phyloP scores from a whole-genome alignment of 2,329 filamentous ascomycete species.

The Bertia moriformis region DNA sequence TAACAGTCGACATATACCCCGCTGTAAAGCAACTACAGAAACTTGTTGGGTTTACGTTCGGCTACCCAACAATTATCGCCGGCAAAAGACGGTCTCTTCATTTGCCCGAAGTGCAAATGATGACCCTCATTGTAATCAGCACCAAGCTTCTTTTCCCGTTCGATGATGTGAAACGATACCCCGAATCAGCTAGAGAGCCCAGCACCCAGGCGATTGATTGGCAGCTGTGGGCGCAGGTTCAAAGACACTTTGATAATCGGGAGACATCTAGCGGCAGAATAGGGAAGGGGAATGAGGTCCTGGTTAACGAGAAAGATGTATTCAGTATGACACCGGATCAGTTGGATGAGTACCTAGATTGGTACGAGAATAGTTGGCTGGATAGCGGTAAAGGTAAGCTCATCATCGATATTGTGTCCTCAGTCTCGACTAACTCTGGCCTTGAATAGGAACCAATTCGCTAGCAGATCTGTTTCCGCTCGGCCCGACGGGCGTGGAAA shows the following conservation, averaged over 20 bases:
- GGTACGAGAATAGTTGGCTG: neutral
- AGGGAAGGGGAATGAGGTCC: neutral
- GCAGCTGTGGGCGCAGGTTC: neutral
- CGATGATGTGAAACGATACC: neutral
- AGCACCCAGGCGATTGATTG: neutral
- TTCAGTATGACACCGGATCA: neutral
- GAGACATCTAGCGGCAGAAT: neutral
- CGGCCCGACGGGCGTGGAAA: neutral
- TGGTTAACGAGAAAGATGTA: neutral
- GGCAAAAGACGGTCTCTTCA: neutral
- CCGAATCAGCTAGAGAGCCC: neutral
- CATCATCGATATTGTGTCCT: neutral
- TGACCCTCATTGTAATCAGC: neutral
- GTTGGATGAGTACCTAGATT: neutral
- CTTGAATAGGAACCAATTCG: neutral
- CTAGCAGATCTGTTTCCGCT: neutral
- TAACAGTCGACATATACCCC: constrained; percentile 47
- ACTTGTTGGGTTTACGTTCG: neutral
- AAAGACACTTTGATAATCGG: neutral
- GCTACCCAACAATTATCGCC: neutral
- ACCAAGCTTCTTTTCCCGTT: constrained; percentile 1
- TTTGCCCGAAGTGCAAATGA: neutral
- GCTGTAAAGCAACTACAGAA: constrained; percentile 36
- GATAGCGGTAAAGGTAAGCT: neutral
- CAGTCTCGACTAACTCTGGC: neutral